Evolutionary conservation across 2,329 filamentous ascomycete genomes (phyloP), one percentile per base, ranked within the genome.

Genomic region (Fusarium buxicola): DNA sequence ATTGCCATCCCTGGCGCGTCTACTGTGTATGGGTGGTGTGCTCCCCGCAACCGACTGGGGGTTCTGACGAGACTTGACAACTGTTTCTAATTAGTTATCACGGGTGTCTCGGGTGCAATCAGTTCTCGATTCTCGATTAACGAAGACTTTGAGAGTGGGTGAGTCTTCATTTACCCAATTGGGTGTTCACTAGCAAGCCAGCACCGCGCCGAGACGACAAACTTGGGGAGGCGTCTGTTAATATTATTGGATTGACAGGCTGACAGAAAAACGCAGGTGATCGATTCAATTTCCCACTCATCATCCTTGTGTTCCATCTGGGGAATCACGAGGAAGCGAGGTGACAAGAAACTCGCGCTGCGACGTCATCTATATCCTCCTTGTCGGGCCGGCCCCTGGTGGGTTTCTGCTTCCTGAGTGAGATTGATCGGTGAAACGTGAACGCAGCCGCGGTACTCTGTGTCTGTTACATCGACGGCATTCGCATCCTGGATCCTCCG

Each of bases 401-500:
- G 53, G 66, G 48, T 54, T 65, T 56, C 15, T 36, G 27, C 41
- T 50, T 24, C 52, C 27, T 56, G 58, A 53, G 50, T 35, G 31
- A 59, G 58, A 66, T 52, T 63, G 39, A 56, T 63, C 59, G 39
- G 44, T 47, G 46, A 27, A 51, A 47, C 57, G 24, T 51, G 45
- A 40, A 50, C 15, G 47, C 21, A 34, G 13, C 35, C 47, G 39
- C 50, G 43, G 54, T 51, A 54, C 40, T 50, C 43, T 51, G 50
- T 45, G 34, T 58, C 52, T 30, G 61, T 60, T 66, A 45, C 63
- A 51, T 49, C 54, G 24, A 63, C 57, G 57, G 57, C 60, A 61
- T 60, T 67, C 56, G 49, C 51, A 50, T 50, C 61, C 58, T 65
- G 58, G 58, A 41, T 68, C 55, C 60, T 68, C 62, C 55, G 63